Evolutionary conservation across 1,284 basidiomycete species (phyloP).

Genomic region (Termitomyces sp.): DNA sequence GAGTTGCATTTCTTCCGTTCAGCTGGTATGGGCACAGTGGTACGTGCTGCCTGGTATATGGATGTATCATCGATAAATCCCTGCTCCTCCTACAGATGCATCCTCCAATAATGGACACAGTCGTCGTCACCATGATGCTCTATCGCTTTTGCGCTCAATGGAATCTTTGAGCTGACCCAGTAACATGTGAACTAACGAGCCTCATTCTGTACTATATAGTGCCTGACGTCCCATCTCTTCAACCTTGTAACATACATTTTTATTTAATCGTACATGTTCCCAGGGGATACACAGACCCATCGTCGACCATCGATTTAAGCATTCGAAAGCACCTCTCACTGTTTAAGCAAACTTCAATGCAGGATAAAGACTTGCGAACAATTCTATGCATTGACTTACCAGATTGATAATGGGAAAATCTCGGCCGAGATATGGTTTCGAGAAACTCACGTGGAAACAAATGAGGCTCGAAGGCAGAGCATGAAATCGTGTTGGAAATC

Average conservation of each 20-base stretch:
- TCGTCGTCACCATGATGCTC: slow-evolving; percentile 76
- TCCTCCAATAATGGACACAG: slow-evolving; percentile 82
- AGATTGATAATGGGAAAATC: slow-evolving; percentile 25
- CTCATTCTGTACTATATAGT: slow-evolving; percentile 9
- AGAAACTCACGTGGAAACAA: slow-evolving; percentile 26
- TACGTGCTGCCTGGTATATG: slow-evolving; percentile 33
- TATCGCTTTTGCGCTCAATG: slow-evolving; percentile 71
- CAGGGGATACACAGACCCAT: not conserved
- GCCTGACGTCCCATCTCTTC: not conserved
- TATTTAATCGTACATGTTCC: slow-evolving; percentile 9
- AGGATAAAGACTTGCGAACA: not conserved
- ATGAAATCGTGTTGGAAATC: slow-evolving; percentile 24
- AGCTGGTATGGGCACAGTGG: slow-evolving; percentile 75
- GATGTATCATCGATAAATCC: slow-evolving; percentile 17
- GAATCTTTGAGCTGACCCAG: slow-evolving; percentile 44
- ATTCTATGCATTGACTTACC: slow-evolving; percentile 3
- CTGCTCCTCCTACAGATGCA: slow-evolving; percentile 51
- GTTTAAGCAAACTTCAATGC: slow-evolving; percentile 1
- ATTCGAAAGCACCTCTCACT: not conserved
- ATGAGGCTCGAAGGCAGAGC: slow-evolving; percentile 16
- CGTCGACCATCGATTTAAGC: not conserved
- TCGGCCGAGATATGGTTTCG: slow-evolving; percentile 15
- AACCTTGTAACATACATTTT: slow-evolving; percentile 14
- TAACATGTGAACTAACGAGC: not conserved
- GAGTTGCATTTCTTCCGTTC: slow-evolving; percentile 75